A percentile compares a stretch with the other conserved stretches of the same genome.
These are phyloP conservation scores for Immersiella caudata DNA, from an alignment of 495 filamentous ascomycete genomes.

Conservation along the genomic window DNA sequence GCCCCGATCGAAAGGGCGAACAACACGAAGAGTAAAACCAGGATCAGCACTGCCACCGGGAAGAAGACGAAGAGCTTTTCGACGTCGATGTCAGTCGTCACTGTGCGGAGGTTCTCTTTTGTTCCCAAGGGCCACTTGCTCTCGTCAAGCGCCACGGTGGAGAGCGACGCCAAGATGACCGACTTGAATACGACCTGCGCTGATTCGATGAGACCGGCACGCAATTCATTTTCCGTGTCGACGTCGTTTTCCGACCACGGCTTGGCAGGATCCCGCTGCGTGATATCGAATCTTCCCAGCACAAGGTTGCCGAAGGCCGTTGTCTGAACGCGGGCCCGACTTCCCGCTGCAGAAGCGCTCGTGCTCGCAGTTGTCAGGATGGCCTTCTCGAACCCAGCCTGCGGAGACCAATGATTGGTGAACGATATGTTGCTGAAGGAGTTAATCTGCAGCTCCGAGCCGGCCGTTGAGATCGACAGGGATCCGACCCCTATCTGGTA, in stretches of 20 bases:
- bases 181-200: constrained; percentile 8
- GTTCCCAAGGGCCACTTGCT: constrained; percentile 8
- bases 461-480: constrained; percentile 7
- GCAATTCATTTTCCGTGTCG: constrained; percentile 6
- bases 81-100: constrained; percentile 5
- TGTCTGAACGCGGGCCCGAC: constrained; percentile 8
- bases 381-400: constrained; percentile 8
- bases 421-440: constrained; percentile 1
- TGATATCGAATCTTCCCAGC: constrained; percentile 4
- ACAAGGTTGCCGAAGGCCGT: constrained; percentile 9
- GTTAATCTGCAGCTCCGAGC: not conserved
- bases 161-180: not conserved
- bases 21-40: not conserved
- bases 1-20: not conserved
- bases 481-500: constrained; percentile 1
- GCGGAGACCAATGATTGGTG: constrained; percentile 2
- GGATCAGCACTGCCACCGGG: constrained; percentile 5
- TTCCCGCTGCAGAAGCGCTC: constrained; percentile 9
- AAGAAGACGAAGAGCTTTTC: constrained; percentile 11
- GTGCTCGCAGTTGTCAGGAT: not conserved
- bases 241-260: constrained; percentile 9
- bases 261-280: constrained; percentile 2
- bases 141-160: constrained; percentile 3
- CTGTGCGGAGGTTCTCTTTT: constrained; percentile 1
- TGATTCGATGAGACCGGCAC: constrained; percentile 3